phyloP scores from a whole-genome alignment of 2,329 filamentous ascomycete species.

The Onygenales sp. region DNA sequence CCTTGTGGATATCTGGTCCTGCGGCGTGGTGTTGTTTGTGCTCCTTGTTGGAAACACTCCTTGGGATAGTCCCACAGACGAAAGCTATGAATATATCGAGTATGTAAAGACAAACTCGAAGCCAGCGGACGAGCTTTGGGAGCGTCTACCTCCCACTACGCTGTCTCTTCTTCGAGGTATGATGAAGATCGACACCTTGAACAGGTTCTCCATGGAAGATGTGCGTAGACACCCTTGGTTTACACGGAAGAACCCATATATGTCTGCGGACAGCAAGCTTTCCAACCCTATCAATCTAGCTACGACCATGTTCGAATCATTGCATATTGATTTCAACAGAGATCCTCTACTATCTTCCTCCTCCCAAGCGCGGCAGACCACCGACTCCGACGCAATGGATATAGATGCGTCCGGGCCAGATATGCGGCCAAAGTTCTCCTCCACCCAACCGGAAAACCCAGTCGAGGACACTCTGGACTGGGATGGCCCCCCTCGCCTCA shows the following conservation, averaged over 20 bases:
- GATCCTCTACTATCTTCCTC: conserved; percentile 45
- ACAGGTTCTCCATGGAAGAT: conserved; percentile 75
- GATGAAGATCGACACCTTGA: conserved; percentile 68
- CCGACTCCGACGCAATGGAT: conserved; percentile 54
- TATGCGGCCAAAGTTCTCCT: conserved; percentile 49
- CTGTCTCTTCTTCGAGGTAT: conserved; percentile 83
- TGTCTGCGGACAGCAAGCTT: conserved; percentile 64
- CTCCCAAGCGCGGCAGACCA: conserved; percentile 23
- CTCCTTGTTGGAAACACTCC: conserved; percentile 92
- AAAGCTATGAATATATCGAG: conserved; percentile 85
- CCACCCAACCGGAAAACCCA: conserved; percentile 78
- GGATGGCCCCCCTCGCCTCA: conserved; percentile 62
- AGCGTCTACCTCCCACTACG: conserved; percentile 61
- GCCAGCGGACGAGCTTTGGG: conserved; percentile 78
- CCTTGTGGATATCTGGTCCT: conserved; percentile 90
- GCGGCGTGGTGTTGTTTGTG: conserved; percentile 95
- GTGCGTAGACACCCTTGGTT: conserved; percentile 93
- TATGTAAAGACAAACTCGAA: conserved; percentile 72
- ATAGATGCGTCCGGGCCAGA: conserved; percentile 45
- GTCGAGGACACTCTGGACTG: conserved; percentile 71
- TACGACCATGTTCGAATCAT: conserved; percentile 87
- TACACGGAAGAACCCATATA: conserved; percentile 67
- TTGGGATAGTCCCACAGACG: conserved; percentile 83
- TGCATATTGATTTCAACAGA: conserved; percentile 78
- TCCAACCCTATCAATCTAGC: conserved; percentile 74